Base-by-base conservation (phyloP, 164 flowering plant genomes). In the Chloranthus sessilifolius region DNA sequence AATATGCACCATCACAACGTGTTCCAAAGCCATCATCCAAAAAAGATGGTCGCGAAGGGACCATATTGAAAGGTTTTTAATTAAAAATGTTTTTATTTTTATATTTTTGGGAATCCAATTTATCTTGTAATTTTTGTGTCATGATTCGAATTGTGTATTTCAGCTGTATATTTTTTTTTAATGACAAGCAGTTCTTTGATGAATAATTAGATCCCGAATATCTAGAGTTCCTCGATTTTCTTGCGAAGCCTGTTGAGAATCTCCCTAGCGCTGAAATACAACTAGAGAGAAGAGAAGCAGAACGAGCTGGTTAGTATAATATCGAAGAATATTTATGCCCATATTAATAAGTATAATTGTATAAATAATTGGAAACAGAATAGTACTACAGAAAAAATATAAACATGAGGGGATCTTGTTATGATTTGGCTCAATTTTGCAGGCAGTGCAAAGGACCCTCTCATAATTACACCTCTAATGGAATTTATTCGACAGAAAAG, bases 201-300 rank as follows among this genome's bases (percentile, higher is more conserved):
- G 63, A 43, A 51, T 48, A 16, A 67, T 50, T 74, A 90, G 95
- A 90, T 75, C 78, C 85, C 15, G 91, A 82, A 62, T 90, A 82
- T 65, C 47, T 90, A 74, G 95, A 84, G 66, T 90, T 90, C 66
- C 84, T 87, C 60, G 97, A 90, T 53, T 41, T 56, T 62, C 57
- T 90, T 53, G 67, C 87, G 24, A 90, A 87, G 78, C 98, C 98
- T 47, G 79, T 70, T 36, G 95, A 82, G 74, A 81, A 86, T 74
- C 97, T 90, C 71, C 95, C 98, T 1, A 90, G 95, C 71, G 98
- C 95, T 19, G 95, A 87, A 68, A 65, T 90, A 62, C 95, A 90
- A 45, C 66, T 85, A 76, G 95, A 90, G 63, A 82, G 85, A 63
- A 76, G 72, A 66, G 95, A 90, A 72, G 94, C 95, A 24, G 95